Conservation (phyloP, 78 protist genomes). For the Speleostelium caveatum region DNA sequence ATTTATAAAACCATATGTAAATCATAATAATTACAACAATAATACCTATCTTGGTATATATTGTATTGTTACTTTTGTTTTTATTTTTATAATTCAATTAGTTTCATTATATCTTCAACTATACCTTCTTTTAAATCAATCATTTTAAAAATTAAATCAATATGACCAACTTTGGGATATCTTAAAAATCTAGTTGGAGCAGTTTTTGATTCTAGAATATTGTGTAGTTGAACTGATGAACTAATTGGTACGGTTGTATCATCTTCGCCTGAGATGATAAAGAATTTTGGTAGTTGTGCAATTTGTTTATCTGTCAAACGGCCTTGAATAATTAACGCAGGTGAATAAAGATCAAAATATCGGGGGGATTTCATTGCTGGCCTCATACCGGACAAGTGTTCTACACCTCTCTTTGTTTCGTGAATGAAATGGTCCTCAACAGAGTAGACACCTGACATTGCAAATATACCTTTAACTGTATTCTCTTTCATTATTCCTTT, state of each 20-base stretch:
- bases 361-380: slow-evolving; percentile 32
- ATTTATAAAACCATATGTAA: slow-evolving; percentile 4
- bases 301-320: slow-evolving; percentile 6
- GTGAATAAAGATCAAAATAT: slow-evolving; percentile 34
- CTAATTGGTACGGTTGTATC: slow-evolving; percentile 31
- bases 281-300: slow-evolving; percentile 16
- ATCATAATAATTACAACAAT: neutral
- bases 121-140: no score
- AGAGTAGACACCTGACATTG: neutral
- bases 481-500: neutral
- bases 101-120: no score
- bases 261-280: slow-evolving; percentile 16
- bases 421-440: slow-evolving; percentile 33
- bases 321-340: neutral
- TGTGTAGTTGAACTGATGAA: slow-evolving; percentile 4
- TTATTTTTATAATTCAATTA: no score
- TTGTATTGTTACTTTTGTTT: no score
- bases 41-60: no score
- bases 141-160: slow-evolving; percentile 28
- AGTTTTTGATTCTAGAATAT: neutral
- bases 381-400: slow-evolving; percentile 56
- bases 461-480: neutral
- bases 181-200: neutral
- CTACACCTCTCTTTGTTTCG: slow-evolving; percentile 44
- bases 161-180: slow-evolving; percentile 23